Conservation (phyloP, 202 grass and related monocot genomes). For the Zoysia matrella region DNA sequence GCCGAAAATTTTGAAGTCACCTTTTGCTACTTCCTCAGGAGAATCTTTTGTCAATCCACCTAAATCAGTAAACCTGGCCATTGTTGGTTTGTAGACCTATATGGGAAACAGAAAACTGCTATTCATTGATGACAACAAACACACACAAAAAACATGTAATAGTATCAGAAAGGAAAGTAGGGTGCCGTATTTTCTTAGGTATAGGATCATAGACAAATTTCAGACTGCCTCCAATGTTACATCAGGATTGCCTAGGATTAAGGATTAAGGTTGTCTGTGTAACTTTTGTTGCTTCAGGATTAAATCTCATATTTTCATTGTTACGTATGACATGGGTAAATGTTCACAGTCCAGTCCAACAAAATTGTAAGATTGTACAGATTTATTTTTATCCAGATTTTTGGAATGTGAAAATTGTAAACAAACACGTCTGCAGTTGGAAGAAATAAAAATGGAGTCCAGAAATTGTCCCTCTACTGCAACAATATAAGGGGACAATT, state of each 20-base stretch:
- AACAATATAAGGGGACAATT: slow-evolving; percentile 2
- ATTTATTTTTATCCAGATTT: slow-evolving; percentile 3
- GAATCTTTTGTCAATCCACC: slow-evolving; percentile 74
- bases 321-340: background rate
- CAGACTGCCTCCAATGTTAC: background rate
- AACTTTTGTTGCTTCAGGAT: background rate
- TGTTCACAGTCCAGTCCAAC: slow-evolving; percentile 1
- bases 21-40: slow-evolving; percentile 75
- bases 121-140: slow-evolving; percentile 14
- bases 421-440: slow-evolving; percentile 15
- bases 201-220: background rate
- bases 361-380: slow-evolving; percentile 15
- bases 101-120: slow-evolving; percentile 38
- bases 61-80: slow-evolving; percentile 84
- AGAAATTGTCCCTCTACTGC: background rate
- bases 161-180: background rate
- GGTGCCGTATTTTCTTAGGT: background rate
- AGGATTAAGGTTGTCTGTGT: background rate
- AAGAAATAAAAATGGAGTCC: slow-evolving; percentile 11
- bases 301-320: background rate
- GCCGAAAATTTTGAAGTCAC: slow-evolving; percentile 44
- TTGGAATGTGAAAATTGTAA: slow-evolving; percentile 14
- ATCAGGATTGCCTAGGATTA: slow-evolving; percentile 2
- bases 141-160: background rate
- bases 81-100: slow-evolving; percentile 91